Percentiles rank a stretch among this genome's conserved stretches.
Conservation (phyloP, 2,329 filamentous ascomycete genomes). For the Aspergillus unguis region DNA sequence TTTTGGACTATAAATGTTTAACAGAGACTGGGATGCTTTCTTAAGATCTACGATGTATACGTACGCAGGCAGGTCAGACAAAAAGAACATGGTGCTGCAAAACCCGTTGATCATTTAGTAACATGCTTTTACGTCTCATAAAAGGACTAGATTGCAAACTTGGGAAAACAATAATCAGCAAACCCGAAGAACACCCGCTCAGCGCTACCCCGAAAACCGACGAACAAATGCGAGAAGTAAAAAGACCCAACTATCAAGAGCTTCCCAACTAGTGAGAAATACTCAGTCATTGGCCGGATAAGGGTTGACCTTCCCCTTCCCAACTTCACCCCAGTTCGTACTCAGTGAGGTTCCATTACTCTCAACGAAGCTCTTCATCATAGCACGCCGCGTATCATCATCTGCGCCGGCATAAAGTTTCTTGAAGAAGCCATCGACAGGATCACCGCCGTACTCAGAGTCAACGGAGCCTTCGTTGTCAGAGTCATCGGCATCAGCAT, state of each 20-base stretch:
- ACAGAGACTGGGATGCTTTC: too few species aligned
- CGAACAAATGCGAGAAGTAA: neutral
- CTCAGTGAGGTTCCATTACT: conserved; percentile 90
- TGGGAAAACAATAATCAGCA: neutral
- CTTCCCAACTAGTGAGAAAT: too few species aligned
- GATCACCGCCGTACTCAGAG: conserved; percentile 53
- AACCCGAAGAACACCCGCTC: neutral
- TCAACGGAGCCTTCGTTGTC: conserved; percentile 47
- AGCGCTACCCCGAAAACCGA: neutral
- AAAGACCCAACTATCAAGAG: neutral
- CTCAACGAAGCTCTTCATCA: conserved; percentile 96
- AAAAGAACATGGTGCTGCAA: neutral
- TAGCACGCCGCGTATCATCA: conserved; percentile 79
- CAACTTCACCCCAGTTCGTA: conserved; percentile 86
- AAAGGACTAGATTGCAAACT: too few species aligned
- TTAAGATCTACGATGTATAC: too few species aligned
- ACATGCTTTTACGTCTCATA: neutral
- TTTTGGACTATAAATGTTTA: neutral
- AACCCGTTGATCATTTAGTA: neutral
- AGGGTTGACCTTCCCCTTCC: conserved; percentile 63
- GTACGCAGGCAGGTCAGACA: too few species aligned
- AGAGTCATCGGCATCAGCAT: conserved; percentile 51
- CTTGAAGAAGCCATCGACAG: conserved; percentile 84
- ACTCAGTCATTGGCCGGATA: conserved; percentile 25
- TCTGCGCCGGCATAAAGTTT: conserved; percentile 74